Evolutionary conservation across 495 filamentous ascomycete species (phyloP).

Genomic region (Bombardia bombarda): DNA sequence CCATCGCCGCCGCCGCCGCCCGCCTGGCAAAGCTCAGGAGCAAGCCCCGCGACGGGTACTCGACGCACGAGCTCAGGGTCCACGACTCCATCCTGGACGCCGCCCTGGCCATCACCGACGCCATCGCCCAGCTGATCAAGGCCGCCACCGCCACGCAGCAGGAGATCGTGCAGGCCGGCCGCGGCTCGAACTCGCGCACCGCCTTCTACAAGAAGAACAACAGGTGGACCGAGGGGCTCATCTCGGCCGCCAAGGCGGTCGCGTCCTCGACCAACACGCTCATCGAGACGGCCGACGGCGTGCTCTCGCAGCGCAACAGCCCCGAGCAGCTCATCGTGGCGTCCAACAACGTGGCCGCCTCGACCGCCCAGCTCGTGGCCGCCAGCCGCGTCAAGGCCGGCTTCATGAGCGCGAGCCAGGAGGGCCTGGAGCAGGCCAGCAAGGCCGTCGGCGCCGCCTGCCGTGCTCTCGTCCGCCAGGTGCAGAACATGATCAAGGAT

Average conservation of each 20-base stretch:
- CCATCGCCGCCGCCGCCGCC: slow-evolving; percentile 85
- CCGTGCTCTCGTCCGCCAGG: slow-evolving; percentile 79
- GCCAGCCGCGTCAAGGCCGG: slow-evolving; percentile 93
- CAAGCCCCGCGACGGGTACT: slow-evolving; percentile 88
- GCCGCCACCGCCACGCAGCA: slow-evolving; percentile 90
- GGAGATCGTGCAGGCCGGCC: slow-evolving; percentile 94
- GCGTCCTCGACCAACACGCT: slow-evolving; percentile 85
- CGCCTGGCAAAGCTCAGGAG: slow-evolving; percentile 84
- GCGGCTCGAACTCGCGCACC: slow-evolving; percentile 79
- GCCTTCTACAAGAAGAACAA: slow-evolving; percentile 99
- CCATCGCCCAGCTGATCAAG: slow-evolving; percentile 92
- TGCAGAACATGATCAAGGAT: slow-evolving; percentile 87
- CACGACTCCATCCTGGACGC: slow-evolving; percentile 92
- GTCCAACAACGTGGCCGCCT: slow-evolving; percentile 91
- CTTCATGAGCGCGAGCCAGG: slow-evolving; percentile 95
- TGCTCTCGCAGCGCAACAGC: slow-evolving; percentile 82
- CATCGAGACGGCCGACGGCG: slow-evolving; percentile 96
- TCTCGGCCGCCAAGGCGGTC: slow-evolving; percentile 94
- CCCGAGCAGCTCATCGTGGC: slow-evolving; percentile 97
- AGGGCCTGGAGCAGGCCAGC: slow-evolving; percentile 80
- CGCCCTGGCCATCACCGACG: slow-evolving; percentile 91
- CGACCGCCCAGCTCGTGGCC: slow-evolving; percentile 92
- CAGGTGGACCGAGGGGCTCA: slow-evolving; percentile 95
- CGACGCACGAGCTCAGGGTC: slow-evolving; percentile 92
- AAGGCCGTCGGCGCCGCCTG: slow-evolving; percentile 90